Percentiles rank a stretch among this genome's conserved stretches.
phyloP scores from a whole-genome alignment of 2,329 filamentous ascomycete species.

The Alternaria infectoria region DNA sequence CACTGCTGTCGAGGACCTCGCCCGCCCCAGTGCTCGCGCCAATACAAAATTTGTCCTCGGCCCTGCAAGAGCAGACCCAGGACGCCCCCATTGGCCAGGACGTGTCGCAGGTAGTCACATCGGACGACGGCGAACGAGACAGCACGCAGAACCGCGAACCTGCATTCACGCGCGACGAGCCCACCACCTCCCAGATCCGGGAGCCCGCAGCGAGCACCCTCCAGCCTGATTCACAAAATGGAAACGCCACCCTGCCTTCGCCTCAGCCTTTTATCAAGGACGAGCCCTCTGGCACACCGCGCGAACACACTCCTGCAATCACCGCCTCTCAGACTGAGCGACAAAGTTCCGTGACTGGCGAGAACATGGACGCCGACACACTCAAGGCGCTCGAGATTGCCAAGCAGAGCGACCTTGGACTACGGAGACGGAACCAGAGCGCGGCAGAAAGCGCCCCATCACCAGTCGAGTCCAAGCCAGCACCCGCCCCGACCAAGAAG shows the following conservation, averaged over 20 bases:
- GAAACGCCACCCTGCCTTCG: conserved; percentile 24
- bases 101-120: conserved; percentile 32
- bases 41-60: conserved; percentile 43
- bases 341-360: conserved; percentile 27
- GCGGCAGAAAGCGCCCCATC: conserved; percentile 50
- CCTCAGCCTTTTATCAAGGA: conserved; percentile 49
- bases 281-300: conserved; percentile 49
- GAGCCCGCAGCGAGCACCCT: conserved; percentile 25
- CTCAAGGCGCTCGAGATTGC: conserved; percentile 53
- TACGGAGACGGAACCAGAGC: conserved; percentile 45
- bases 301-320: conserved; percentile 41
- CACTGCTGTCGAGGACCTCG: conserved; percentile 36
- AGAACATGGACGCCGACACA: conserved; percentile 46
- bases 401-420: conserved; percentile 54
- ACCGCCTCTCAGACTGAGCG: conserved; percentile 23
- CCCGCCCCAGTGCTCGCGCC: conserved; percentile 50
- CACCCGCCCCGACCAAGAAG: conserved; percentile 48
- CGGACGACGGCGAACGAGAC: conserved; percentile 10
- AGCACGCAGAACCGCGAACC: conserved; percentile 39
- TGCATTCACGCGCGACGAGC: conserved; percentile 38
- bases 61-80: conserved; percentile 28
- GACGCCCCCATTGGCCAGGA: conserved; percentile 32
- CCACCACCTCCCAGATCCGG: conserved; percentile 35
- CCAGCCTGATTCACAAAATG: conserved; percentile 11
- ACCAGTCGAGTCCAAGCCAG: conserved; percentile 48